phyloP scores from a whole-genome alignment of 495 filamentous ascomycete genomes.

The Aspergillus sclerotioniger region DNA sequence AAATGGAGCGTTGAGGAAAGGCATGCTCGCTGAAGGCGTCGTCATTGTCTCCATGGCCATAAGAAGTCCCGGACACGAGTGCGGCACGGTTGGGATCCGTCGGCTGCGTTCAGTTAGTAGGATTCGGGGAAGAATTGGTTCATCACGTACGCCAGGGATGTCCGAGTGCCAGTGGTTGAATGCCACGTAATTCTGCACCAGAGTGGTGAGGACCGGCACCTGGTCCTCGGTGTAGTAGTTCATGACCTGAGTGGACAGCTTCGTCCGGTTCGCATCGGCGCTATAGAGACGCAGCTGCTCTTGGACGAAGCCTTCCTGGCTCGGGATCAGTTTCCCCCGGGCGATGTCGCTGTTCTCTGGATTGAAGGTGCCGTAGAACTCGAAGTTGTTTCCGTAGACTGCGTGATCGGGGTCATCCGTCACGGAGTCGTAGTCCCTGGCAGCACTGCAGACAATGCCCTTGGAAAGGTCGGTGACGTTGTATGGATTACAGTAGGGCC shows the following conservation, averaged over 20 bases:
- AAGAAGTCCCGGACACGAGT: slow-evolving; percentile 45
- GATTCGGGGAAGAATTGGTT: not conserved
- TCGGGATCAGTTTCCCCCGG: slow-evolving; percentile 28
- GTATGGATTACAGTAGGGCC: slow-evolving; percentile 43
- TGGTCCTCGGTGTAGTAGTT: slow-evolving; percentile 52
- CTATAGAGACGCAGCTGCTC: slow-evolving; percentile 43
- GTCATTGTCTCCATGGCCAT: slow-evolving; percentile 50
- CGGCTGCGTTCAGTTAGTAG: slow-evolving; percentile 28
- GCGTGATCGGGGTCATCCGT: slow-evolving; percentile 51
- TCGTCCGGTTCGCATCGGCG: slow-evolving; percentile 31
- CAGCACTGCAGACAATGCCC: slow-evolving; percentile 38
- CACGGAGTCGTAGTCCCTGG: slow-evolving; percentile 43
- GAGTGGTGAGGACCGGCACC: slow-evolving; percentile 43
- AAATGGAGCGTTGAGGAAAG: slow-evolving; percentile 44
- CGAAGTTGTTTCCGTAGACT: slow-evolving; percentile 50
- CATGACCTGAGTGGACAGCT: slow-evolving; percentile 43
- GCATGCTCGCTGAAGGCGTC: slow-evolving; percentile 34
- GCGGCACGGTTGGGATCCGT: slow-evolving; percentile 50
- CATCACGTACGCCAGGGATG: slow-evolving; percentile 44
- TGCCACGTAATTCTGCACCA: slow-evolving; percentile 51
- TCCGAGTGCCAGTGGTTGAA: slow-evolving; percentile 54
- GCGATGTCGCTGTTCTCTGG: slow-evolving; percentile 41
- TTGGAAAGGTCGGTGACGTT: slow-evolving; percentile 39
- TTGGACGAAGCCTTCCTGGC: slow-evolving; percentile 47
- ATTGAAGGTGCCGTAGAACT: slow-evolving; percentile 46